Evolutionary conservation across 257 asterid genomes (phyloP), one percentile per base, ranked within the genome.

Genomic region (Cordia subcordata): DNA sequence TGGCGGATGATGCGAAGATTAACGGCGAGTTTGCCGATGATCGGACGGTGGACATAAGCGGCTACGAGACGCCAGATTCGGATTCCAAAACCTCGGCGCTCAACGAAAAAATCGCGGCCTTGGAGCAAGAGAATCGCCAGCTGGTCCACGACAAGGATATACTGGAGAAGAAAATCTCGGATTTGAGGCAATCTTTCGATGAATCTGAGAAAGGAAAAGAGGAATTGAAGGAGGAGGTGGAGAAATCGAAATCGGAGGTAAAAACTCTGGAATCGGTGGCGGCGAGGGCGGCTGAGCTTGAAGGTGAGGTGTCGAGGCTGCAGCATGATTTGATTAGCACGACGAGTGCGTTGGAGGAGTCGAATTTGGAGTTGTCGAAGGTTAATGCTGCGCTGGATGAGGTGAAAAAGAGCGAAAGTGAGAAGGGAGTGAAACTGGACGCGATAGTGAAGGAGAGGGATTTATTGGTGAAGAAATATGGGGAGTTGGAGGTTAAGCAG

Each of bases 201-300:
- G 64, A 72, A n/a, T 64, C 79, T 10, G 63, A 57, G 13, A 37
- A 3, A 4, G 82, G 76, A 73, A 81, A 75, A 42, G 70, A 37
- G 39, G 79, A 72, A 46, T 66, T 81, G 68, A 60, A 68, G 58
- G 54, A 19, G 12, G 62, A 71, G 62, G 60, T 75, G 18, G 77
- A 63, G 20, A 68, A 76, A 15, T 66, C 71, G 5, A 74, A 56
- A 49, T 68, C 81, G 0, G 88, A 83, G 64, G 78, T 37, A 58
- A 75, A 52, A 63, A 62, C 42, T 1, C 51, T 82, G 64, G 83
- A 65, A 45, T 47, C 70, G 0, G 95, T 81, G 63, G 86, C 83
- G 13, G 75, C 79, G 16, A 76, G 94, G 67, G 90, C 95, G 14
- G 64, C 85, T 8, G 84, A 75, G 73, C 71, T 88, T 22, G 96